Evolutionary conservation across 139 green algal species (phyloP).

Genomic region (Raphidocelis subcapitata): DNA sequence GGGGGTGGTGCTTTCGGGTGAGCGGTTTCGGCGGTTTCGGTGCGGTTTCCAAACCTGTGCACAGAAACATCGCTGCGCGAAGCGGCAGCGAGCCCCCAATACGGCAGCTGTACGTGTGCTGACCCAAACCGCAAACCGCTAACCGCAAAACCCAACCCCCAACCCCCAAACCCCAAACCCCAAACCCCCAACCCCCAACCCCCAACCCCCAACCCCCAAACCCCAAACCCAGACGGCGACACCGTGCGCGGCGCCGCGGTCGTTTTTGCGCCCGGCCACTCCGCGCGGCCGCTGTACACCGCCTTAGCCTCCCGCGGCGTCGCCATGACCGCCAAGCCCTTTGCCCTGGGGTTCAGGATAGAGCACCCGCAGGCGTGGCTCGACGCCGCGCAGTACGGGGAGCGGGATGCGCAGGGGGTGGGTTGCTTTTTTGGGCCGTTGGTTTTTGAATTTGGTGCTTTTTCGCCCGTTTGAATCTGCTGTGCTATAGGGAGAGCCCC

Average conservation of each 20-base stretch:
- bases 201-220: too few species aligned
- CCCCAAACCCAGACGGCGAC: constrained; percentile 52
- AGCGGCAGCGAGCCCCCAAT: too few species aligned
- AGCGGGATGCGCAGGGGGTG: constrained; percentile 35
- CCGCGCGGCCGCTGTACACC: constrained; percentile 59
- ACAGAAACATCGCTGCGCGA: too few species aligned
- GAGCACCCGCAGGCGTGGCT: constrained; percentile 85
- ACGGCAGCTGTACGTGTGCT: too few species aligned
- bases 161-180: too few species aligned
- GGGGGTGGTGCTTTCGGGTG: constrained; percentile 50
- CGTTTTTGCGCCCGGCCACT: constrained; percentile 72
- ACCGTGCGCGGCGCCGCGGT: constrained; percentile 44
- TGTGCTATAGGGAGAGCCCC: too few species aligned
- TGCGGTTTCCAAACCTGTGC: too few species aligned
- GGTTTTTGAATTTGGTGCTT: too few species aligned
- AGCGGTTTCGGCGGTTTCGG: neutral
- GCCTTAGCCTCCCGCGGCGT: constrained; percentile 51
- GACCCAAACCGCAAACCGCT: too few species aligned
- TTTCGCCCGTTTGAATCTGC: too few species aligned
- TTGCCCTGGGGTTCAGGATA: constrained; percentile 81
- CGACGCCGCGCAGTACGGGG: constrained; percentile 69
- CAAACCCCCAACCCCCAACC: too few species aligned
- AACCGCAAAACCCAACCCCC: too few species aligned
- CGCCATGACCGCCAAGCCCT: constrained; percentile 69
- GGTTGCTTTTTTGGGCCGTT: neutral